A percentile compares a stretch with the other conserved stretches of the same genome.
Conservation (phyloP, 805 yeast species). For the Debaryomyces castellii region DNA sequence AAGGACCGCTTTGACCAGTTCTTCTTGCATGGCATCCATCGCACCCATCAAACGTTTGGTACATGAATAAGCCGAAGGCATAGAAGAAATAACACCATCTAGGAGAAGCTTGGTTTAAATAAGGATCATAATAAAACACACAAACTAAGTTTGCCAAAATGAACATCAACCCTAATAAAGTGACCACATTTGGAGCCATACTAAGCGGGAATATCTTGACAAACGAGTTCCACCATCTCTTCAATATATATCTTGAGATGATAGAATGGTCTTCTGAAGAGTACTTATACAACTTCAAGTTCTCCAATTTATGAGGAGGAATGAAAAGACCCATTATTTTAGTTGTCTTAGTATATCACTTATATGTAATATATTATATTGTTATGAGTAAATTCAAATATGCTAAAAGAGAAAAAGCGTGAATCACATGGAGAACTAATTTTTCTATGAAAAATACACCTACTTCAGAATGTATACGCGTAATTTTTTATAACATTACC, state of each 20-base stretch:
- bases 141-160: constrained; percentile 61
- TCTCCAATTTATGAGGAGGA: constrained; percentile 50
- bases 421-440: too few species aligned
- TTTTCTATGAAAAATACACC: too few species aligned
- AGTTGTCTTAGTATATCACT: background rate
- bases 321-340: constrained; percentile 62
- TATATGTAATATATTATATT: background rate
- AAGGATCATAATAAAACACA: constrained; percentile 74
- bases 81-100: constrained; percentile 74
- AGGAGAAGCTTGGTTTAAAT: constrained; percentile 59
- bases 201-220: constrained; percentile 74
- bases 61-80: constrained; percentile 81
- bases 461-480: too few species aligned
- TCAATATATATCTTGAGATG: constrained; percentile 69
- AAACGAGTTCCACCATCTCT: constrained; percentile 78
- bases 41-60: constrained; percentile 94
- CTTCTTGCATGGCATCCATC: constrained; percentile 95
- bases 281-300: constrained; percentile 61
- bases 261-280: constrained; percentile 80
- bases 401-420: background rate
- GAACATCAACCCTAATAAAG: constrained; percentile 75
- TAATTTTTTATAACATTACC: background rate
- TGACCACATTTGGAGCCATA: constrained; percentile 93
- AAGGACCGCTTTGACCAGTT: constrained; percentile 92
- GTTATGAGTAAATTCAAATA: background rate